Base-by-base conservation (phyloP, 2,329 filamentous ascomycete genomes). In the Juglanconis oblonga region DNA sequence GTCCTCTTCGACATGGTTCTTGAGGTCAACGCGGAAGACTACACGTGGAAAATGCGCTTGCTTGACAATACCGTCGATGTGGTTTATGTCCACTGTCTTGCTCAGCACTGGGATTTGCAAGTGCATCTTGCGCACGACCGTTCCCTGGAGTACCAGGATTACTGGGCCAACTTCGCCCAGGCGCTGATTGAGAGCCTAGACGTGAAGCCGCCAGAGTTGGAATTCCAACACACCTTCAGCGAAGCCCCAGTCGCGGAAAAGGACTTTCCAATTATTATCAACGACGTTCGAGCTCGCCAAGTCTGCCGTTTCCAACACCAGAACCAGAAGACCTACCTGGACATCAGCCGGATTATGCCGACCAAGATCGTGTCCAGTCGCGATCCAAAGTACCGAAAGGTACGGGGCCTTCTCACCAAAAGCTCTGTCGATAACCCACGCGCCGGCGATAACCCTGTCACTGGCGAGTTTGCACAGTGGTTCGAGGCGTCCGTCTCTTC, bases 51-150 rank as follows among this genome's bases (percentile, higher is more conserved):
- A 7, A 60, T 72, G 29, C 69, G 64, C n/a, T 45, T 64, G 10
- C n/a, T 57, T 3, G 35, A 56, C 14, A 55, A 67, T 44, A 58
- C 36, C 4, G 55, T 62, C 8, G 57, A 57, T 5, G 64, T 65
- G 5, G 51, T 72, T 11, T 67, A 64, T 55, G 60, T 74, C 7
- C 71, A 74, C 61, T 72, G 68, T 24, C 62, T 72, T 14, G 66
- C 63, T 4, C 69, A 68, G 13, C 65, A 69, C 51, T 74, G 70
- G 72, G 72, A 74, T 53, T 56, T 69, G 7, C 67, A 65, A n/a
- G 59, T 71, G 7, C 50, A 63, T 6, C 52, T 68, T n/a, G 53
- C 62, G 3, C 65, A 69, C 55, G 63, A 57, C 48, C 47, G 65
- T 4, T 63, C 57, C 0, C 57, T 66, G 1, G 52, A 63, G n/a